Percentiles rank a stretch among this genome's conserved stretches.
Evolutionary conservation across 805 yeast species (phyloP).

Genomic region (Ogataea populi-albae): DNA sequence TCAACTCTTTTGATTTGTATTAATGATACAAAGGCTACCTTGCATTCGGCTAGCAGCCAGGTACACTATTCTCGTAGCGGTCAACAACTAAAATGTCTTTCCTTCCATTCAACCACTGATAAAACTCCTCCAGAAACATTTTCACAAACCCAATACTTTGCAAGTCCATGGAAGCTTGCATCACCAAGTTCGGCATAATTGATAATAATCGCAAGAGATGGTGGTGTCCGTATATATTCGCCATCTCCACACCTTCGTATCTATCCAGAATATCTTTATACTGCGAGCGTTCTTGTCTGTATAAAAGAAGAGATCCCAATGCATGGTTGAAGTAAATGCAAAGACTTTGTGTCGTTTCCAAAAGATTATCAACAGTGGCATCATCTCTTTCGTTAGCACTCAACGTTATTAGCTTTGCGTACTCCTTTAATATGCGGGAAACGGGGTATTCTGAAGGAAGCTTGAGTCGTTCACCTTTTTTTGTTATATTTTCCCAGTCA

Average conservation of each 20-base stretch:
- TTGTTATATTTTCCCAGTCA: conserved; percentile 92
- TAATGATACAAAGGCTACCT: conserved; percentile 37
- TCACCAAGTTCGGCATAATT: conserved; percentile 77
- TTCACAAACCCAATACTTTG: conserved; percentile 58
- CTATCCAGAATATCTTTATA: conserved; percentile 48
- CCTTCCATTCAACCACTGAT: conserved; percentile 50
- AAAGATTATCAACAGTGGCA: conserved; percentile 44
- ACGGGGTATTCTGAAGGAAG: conserved; percentile 61
- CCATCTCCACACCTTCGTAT: conserved; percentile 15
- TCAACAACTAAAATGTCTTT: conserved; percentile 35
- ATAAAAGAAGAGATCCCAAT: conserved; percentile 64
- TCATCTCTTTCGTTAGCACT: conserved; percentile 38
- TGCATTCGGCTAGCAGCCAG: conserved; percentile 19
- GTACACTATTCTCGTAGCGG: conserved; percentile 50
- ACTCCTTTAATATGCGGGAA: conserved; percentile 52
- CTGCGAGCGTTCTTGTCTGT: conserved; percentile 77
- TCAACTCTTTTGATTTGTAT: conserved; percentile 14
- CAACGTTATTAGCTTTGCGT: conserved; percentile 22
- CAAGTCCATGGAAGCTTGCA: conserved; percentile 78
- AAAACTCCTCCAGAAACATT: conserved; percentile 51
- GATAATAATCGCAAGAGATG: conserved; percentile 78
- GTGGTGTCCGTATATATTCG: conserved; percentile 71
- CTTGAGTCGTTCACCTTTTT: conserved; percentile 65
- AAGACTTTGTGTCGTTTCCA: conserved; percentile 72
- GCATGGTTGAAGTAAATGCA: conserved; percentile 70